These are phyloP conservation scores for Vigna unguiculata DNA, from an alignment of 306 rosid genomes.

Conservation along the genomic window DNA sequence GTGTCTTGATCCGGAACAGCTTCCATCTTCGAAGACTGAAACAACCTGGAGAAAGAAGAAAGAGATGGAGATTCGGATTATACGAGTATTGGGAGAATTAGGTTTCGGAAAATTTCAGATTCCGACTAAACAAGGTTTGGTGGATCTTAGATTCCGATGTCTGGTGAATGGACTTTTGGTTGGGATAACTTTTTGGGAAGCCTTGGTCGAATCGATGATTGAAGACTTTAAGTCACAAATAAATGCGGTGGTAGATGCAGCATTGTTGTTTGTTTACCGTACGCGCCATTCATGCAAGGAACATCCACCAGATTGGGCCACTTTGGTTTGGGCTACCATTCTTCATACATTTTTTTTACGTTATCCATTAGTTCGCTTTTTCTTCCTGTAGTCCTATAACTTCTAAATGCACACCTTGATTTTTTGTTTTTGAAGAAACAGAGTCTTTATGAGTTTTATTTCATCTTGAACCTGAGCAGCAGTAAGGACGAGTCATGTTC, in stretches of 20 bases:
- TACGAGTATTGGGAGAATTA: neutral
- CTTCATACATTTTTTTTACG: neutral
- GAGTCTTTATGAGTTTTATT: too few species aligned
- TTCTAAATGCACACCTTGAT: too few species aligned
- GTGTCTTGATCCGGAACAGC: conserved; percentile 63
- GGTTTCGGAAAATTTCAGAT: neutral
- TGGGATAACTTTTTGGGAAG: conserved; percentile 34
- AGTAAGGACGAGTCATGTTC: too few species aligned
- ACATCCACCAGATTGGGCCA: neutral
- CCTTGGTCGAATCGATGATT: neutral
- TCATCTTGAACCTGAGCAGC: too few species aligned
- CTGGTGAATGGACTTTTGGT: conserved; percentile 7
- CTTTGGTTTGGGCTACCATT: neutral
- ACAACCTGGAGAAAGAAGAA: neutral
- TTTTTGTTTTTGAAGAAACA: too few species aligned
- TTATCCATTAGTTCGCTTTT: too few species aligned
- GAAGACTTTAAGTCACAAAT: neutral
- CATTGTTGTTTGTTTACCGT: neutral
- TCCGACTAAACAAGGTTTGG: neutral
- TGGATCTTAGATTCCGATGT: conserved; percentile 29
- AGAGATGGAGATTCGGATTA: conserved; percentile 22
- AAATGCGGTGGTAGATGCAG: neutral
- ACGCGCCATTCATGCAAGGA: neutral
- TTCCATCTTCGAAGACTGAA: conserved; percentile 60
- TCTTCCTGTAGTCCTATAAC: too few species aligned